phyloP scores from a whole-genome alignment of 129 eudicot species.

The Escallonia herrerae region DNA sequence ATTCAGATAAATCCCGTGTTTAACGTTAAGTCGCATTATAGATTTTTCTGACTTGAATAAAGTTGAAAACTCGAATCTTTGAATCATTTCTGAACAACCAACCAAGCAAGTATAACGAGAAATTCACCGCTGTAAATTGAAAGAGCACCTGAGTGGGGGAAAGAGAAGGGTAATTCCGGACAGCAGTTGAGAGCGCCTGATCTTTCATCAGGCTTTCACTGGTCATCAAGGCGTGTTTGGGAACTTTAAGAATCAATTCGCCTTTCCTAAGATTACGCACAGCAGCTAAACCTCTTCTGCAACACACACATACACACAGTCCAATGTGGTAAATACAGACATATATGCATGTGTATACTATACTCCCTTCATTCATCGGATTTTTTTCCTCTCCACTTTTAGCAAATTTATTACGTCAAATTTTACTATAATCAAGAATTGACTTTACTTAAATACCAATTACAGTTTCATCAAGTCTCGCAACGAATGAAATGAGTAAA shows the following conservation, averaged over 20 bases:
- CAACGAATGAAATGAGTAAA: neutral
- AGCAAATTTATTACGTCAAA: neutral
- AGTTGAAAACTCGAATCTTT: too few relatives aligned
- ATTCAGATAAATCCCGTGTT: neutral
- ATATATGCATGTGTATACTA: neutral
- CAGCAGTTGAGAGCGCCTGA: conserved; percentile 11
- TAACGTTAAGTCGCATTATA: neutral
- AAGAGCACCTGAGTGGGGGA: conserved; percentile 28
- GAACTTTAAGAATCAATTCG: conserved; percentile 40
- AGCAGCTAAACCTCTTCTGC: conserved; percentile 50
- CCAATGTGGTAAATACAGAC: neutral
- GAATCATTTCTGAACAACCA: neutral
- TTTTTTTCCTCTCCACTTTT: too few relatives aligned
- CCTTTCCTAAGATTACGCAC: conserved; percentile 35
- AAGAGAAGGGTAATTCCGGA: conserved; percentile 21
- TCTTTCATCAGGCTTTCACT: conserved; percentile 32
- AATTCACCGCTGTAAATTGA: neutral
- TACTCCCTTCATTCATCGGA: too few relatives aligned
- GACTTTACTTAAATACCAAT: neutral
- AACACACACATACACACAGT: neutral
- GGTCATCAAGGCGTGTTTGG: conserved; percentile 36
- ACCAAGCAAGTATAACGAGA: neutral
- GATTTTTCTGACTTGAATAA: neutral
- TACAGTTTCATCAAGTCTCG: neutral
- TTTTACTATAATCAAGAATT: too few relatives aligned